Conservation (phyloP, 352 stramenopile species). For the Phytophthora meadii region DNA sequence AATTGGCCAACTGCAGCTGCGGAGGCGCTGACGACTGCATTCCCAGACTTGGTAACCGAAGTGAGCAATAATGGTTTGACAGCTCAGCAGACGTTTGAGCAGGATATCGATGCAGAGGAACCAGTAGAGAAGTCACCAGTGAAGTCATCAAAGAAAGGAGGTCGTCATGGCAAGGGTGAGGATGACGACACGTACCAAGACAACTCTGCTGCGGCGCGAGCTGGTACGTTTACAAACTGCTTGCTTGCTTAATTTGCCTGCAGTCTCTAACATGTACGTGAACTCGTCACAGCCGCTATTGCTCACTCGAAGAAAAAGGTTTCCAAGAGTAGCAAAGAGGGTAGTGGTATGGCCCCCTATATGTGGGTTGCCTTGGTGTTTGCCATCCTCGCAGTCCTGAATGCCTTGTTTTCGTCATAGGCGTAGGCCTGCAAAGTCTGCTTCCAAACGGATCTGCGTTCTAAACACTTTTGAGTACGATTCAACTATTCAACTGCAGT, state of each 20-base stretch:
- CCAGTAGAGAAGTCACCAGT: constrained; percentile 22
- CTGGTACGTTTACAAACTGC: constrained; percentile 39
- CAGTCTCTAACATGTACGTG: not conserved
- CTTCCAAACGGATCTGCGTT: not conserved
- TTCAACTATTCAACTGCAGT: too few species aligned
- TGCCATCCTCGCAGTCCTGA: constrained; percentile 45
- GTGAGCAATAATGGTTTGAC: constrained; percentile 67
- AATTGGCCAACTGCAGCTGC: constrained; percentile 66
- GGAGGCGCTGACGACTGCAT: constrained; percentile 50
- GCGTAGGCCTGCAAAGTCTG: not conserved
- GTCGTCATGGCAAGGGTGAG: constrained; percentile 33
- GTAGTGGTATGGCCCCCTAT: constrained; percentile 36
- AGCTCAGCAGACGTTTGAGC: constrained; percentile 68
- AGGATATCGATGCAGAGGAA: constrained; percentile 68
- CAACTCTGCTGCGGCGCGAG: constrained; percentile 58
- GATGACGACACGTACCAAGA: constrained; percentile 47
- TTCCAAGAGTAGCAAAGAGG: constrained; percentile 45
- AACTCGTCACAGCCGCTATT: constrained; percentile 55
- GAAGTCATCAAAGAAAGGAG: constrained; percentile 40
- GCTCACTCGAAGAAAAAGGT: constrained; percentile 76
- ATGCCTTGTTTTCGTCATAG: constrained; percentile 37
- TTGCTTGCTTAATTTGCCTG: too few species aligned
- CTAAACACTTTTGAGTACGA: not conserved
- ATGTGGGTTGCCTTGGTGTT: constrained; percentile 53
- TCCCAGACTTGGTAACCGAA: constrained; percentile 60